phyloP scores from a whole-genome alignment of 2,329 filamentous ascomycete genomes.

The Colletotrichum chlorophyti region DNA sequence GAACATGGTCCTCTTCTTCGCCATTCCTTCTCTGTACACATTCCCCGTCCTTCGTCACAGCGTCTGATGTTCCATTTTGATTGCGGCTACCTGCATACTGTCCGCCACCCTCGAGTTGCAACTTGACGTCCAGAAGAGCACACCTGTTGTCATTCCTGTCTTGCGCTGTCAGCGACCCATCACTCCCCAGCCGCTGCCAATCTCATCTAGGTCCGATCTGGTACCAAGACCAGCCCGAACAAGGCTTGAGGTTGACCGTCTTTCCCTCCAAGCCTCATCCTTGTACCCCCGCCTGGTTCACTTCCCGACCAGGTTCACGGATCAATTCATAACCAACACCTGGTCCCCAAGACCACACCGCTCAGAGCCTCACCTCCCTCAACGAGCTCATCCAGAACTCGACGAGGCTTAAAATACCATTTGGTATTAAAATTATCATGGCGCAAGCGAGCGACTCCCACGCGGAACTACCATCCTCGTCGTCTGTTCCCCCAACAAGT shows the following conservation, averaged over 20 bases:
- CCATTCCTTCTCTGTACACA: conserved; percentile 16
- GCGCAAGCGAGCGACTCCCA: conserved; percentile 22
- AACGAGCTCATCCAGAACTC: conserved; percentile 2
- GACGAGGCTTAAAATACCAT: background rate
- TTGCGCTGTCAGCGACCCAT: conserved; percentile 14
- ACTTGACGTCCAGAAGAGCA: conserved; percentile 17
- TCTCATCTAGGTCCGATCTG: conserved; percentile 21
- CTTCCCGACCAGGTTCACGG: conserved; percentile 23
- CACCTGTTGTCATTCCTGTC: conserved; percentile 21
- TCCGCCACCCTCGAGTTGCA: conserved; percentile 21
- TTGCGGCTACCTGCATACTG: conserved; percentile 22
- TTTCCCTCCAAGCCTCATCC: conserved; percentile 29
- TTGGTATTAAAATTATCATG: conserved; percentile 1
- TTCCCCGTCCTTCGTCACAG: conserved; percentile 15
- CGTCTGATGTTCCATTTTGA: conserved; percentile 22
- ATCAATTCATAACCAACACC: conserved; percentile 25
- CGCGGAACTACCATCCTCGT: conserved; percentile 16
- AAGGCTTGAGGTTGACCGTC: conserved; percentile 29
- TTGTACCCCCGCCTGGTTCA: conserved; percentile 25
- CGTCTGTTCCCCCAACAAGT: conserved; percentile 9
- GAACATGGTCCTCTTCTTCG: conserved; percentile 26
- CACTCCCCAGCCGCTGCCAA: conserved; percentile 25
- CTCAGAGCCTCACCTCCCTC: conserved; percentile 25
- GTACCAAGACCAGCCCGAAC: conserved; percentile 13
- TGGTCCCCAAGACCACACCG: conserved; percentile 24